phyloP scores from a whole-genome alignment of 228 moss, liverwort and hornwort genomes.

The Sphagnum magellanicum region DNA sequence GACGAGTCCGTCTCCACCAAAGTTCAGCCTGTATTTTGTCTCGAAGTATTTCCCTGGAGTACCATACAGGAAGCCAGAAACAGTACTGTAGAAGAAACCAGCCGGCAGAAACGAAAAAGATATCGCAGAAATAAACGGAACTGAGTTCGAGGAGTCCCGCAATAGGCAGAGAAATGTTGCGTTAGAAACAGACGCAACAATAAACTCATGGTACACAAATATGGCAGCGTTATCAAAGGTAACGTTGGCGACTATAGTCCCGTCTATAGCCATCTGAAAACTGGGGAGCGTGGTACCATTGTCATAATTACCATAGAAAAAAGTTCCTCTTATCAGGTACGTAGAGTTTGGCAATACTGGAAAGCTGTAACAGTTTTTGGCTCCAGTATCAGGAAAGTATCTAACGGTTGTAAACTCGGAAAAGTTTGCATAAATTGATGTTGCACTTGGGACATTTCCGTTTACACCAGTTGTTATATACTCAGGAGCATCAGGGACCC shows the following conservation, averaged over 20 bases:
- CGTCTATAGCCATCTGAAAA: constrained; percentile 30
- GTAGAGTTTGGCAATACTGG: constrained; percentile 7
- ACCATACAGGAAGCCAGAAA: no score
- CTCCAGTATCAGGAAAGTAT: constrained; percentile 23
- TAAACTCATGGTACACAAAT: constrained; percentile 22
- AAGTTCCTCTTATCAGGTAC: constrained; percentile 30
- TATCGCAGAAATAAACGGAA: constrained; percentile 44
- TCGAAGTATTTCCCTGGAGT: no score
- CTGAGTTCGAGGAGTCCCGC: constrained; percentile 4
- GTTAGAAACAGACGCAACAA: constrained; percentile 3
- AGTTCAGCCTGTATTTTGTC: no score
- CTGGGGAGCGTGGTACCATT: constrained; percentile 6
- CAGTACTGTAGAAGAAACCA: no score
- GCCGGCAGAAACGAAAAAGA: constrained; percentile 3
- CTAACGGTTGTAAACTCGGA: constrained; percentile 24
- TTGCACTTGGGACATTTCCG: neutral
- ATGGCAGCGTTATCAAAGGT: neutral
- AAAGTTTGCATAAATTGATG: neutral
- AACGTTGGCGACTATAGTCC: constrained; percentile 6
- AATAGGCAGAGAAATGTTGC: constrained; percentile 30
- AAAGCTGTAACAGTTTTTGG: constrained; percentile 38
- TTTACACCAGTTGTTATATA: constrained; percentile 26
- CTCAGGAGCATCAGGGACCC: constrained; percentile 12
- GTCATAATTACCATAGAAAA: constrained; percentile 31
- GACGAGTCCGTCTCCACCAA: no score